Percentiles rank a stretch among this genome's conserved stretches.
These are phyloP conservation scores for Akebia trifoliata DNA, from an alignment of 164 flowering plant genomes.

Conservation along the genomic window DNA sequence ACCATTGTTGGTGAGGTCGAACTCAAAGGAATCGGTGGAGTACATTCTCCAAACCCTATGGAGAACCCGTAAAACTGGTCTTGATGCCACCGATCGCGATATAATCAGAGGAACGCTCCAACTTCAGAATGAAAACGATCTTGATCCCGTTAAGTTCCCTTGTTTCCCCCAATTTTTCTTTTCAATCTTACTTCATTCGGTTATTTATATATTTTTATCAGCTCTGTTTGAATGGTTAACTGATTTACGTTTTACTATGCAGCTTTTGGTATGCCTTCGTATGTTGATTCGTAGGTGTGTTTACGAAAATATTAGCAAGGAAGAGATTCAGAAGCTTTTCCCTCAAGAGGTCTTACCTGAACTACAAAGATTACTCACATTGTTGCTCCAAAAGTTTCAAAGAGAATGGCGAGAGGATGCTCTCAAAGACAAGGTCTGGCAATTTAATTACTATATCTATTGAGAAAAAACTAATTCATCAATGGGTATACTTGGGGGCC, in stretches of 20 bases:
- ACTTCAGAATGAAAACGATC: slow-evolving; percentile 40
- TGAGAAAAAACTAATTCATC: too few relatives aligned
- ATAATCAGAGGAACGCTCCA: slow-evolving; percentile 28
- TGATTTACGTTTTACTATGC: slow-evolving; percentile 16
- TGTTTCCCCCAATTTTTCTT: slow-evolving; percentile 3
- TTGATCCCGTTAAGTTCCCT: slow-evolving; percentile 52
- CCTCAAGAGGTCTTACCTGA: slow-evolving; percentile 70
- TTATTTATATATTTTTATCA: background rate
- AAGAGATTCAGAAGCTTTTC: slow-evolving; percentile 63
- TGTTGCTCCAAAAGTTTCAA: slow-evolving; percentile 75
- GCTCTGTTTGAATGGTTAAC: background rate
- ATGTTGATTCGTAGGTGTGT: slow-evolving; percentile 65
- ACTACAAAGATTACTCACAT: slow-evolving; percentile 59
- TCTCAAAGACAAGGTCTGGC: slow-evolving; percentile 49
- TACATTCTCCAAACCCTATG: slow-evolving; percentile 34
- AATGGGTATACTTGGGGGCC: too few relatives aligned
- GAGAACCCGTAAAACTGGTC: slow-evolving; percentile 52
- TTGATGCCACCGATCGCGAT: slow-evolving; percentile 53
- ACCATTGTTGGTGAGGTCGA: slow-evolving; percentile 60
- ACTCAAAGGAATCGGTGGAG: slow-evolving; percentile 32
- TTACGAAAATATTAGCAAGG: slow-evolving; percentile 51
- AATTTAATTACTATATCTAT: too few relatives aligned
- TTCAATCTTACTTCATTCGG: background rate
- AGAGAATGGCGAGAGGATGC: slow-evolving; percentile 65
- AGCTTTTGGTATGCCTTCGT: slow-evolving; percentile 77